These are phyloP conservation scores for Hypsizygus ulmarius DNA, from an alignment of 1,284 basidiomycete genomes.

Conservation along the genomic window DNA sequence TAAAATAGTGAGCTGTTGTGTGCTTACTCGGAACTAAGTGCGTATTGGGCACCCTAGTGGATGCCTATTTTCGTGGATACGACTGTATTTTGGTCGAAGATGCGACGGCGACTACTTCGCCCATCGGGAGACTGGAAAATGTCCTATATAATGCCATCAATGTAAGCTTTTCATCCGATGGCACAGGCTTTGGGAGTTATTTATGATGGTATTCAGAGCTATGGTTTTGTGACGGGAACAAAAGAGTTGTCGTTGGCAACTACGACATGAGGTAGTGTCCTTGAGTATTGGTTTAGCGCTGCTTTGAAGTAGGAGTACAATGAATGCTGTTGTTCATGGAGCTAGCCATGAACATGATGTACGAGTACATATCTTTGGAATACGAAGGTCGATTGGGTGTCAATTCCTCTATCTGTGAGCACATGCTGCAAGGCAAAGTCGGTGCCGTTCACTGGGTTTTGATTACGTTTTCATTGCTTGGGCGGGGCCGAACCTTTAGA, in stretches of 20 bases:
- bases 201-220: slow-evolving; percentile 38
- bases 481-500: slow-evolving; percentile 31
- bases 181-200: neutral
- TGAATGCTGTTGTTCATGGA: too few species aligned
- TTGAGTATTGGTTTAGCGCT: too few species aligned
- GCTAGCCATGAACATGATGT: too few species aligned
- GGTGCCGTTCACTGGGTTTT: neutral
- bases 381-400: too few species aligned
- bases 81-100: slow-evolving; percentile 59
- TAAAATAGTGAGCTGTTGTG: neutral
- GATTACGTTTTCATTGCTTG: slow-evolving; percentile 3
- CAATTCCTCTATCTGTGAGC: too few species aligned
- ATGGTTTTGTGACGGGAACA: slow-evolving; percentile 60
- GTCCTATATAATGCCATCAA: slow-evolving; percentile 55
- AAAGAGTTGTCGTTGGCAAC: slow-evolving; percentile 30
- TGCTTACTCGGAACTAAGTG: slow-evolving; percentile 38
- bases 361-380: too few species aligned
- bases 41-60: slow-evolving; percentile 61
- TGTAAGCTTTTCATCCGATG: slow-evolving; percentile 34
- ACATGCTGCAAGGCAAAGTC: neutral
- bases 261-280: slow-evolving; percentile 3
- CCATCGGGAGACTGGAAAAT: slow-evolving; percentile 56
- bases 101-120: slow-evolving; percentile 60
- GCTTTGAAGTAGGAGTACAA: too few species aligned
- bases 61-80: slow-evolving; percentile 64